A percentile compares a stretch with the other conserved stretches of the same genome.
phyloP scores from a whole-genome alignment of 805 yeast species.

The Ogataea kodamae region DNA sequence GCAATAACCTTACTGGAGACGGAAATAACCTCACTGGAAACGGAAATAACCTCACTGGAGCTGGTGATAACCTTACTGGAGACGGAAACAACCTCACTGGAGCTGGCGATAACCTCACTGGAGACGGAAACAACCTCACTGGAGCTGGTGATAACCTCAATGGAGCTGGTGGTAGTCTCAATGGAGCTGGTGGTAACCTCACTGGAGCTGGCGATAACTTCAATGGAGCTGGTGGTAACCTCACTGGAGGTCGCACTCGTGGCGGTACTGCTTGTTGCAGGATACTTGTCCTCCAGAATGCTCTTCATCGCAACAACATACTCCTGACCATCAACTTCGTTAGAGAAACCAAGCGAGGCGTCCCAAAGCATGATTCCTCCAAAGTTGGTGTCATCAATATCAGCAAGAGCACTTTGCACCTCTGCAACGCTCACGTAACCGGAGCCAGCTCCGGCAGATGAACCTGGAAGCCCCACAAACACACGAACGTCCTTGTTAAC shows the following conservation, averaged over 20 bases:
- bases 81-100: conserved; percentile 10
- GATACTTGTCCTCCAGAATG: conserved; percentile 18
- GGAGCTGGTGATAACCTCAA: conserved; percentile 9
- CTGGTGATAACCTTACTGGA: conserved; percentile 10
- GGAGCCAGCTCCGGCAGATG: conserved; percentile 47
- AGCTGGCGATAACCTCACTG: conserved; percentile 5
- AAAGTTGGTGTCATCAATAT: conserved; percentile 39
- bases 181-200: conserved; percentile 5
- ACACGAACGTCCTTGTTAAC: conserved; percentile 69
- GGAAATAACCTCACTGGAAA: not conserved
- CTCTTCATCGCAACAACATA: conserved; percentile 30
- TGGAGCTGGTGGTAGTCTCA: conserved; percentile 13
- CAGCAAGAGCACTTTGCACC: conserved; percentile 29
- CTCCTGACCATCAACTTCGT: conserved; percentile 38
- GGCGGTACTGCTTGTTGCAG: conserved; percentile 9
- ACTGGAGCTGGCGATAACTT: conserved; percentile 11
- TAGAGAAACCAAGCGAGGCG: conserved; percentile 55
- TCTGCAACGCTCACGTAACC: conserved; percentile 53
- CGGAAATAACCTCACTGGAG: conserved; percentile 7
- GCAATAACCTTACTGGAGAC: conserved; percentile 3
- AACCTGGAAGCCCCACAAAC: conserved; percentile 70
- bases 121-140: no score
- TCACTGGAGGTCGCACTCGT: conserved; percentile 12
- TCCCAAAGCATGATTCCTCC: conserved; percentile 88
- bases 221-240: conserved; percentile 10